These are phyloP conservation scores for Bipolaris oryzae DNA, from an alignment of 2,329 filamentous ascomycete species.

Conservation along the genomic window DNA sequence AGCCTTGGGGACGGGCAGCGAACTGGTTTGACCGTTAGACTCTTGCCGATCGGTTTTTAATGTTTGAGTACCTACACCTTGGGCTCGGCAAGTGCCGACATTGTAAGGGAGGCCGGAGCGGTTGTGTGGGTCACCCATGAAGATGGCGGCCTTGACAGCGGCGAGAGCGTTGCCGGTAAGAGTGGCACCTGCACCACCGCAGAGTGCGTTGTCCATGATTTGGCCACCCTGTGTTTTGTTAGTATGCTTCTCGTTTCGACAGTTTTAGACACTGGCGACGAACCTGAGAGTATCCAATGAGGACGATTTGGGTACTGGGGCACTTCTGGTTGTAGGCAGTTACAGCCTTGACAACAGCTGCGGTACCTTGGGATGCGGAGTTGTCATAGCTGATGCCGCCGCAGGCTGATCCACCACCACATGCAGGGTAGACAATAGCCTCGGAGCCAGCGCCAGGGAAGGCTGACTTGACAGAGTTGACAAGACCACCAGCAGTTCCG, in stretches of 20 bases:
- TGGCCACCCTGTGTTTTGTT: slow-evolving; percentile 59
- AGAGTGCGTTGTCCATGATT: slow-evolving; percentile 67
- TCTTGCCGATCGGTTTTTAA: background rate
- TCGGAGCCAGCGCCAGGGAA: slow-evolving; percentile 50
- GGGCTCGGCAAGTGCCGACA: slow-evolving; percentile 64
- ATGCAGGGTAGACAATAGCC: slow-evolving; percentile 60
- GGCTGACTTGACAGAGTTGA: slow-evolving; percentile 50
- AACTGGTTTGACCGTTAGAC: slow-evolving; percentile 55
- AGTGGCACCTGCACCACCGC: slow-evolving; percentile 59
- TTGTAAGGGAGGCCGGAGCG: slow-evolving; percentile 63
- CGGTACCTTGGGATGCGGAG: slow-evolving; percentile 63
- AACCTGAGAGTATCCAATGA: slow-evolving; percentile 69
- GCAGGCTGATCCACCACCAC: slow-evolving; percentile 64
- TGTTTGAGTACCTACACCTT: slow-evolving; percentile 58
- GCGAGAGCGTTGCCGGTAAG: slow-evolving; percentile 58
- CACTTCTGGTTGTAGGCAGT: slow-evolving; percentile 64
- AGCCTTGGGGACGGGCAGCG: slow-evolving; percentile 63
- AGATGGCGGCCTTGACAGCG: slow-evolving; percentile 67
- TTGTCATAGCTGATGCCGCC: slow-evolving; percentile 65
- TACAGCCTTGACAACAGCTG: slow-evolving; percentile 64
- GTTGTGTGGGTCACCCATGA: slow-evolving; percentile 69
- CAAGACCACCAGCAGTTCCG: slow-evolving; percentile 49
- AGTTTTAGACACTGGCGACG: slow-evolving; percentile 2
- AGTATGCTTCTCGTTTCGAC: slow-evolving; percentile 3
- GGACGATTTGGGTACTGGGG: slow-evolving; percentile 62